phyloP scores from a whole-genome alignment of 164 flowering plant genomes.

The Sedum album region DNA sequence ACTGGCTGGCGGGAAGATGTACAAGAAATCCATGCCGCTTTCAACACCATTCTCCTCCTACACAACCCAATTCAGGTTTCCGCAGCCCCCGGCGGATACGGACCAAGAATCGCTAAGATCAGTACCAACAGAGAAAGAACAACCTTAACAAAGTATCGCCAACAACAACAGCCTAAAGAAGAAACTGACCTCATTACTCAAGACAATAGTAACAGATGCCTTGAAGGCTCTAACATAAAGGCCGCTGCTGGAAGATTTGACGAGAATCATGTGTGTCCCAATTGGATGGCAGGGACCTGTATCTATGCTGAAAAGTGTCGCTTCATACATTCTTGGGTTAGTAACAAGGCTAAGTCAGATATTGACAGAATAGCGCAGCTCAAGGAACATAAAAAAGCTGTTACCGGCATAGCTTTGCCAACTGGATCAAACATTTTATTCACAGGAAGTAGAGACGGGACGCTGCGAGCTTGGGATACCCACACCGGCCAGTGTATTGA shows the following conservation, averaged over 20 bases:
- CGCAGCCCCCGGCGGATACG: too few species aligned
- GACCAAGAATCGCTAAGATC: too few species aligned
- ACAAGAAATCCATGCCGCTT: background rate
- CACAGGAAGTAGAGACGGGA: conserved; percentile 22
- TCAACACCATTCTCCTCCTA: background rate
- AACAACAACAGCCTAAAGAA: background rate
- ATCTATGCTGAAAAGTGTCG: background rate
- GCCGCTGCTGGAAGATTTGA: background rate
- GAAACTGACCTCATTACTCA: background rate
- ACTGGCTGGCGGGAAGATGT: background rate
- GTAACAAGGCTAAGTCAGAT: background rate
- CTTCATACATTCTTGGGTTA: background rate
- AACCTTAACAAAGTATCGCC: background rate
- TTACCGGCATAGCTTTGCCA: conserved; percentile 22
- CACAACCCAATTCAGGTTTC: background rate
- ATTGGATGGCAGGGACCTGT: background rate
- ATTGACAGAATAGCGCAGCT: background rate
- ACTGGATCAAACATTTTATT: conserved; percentile 19
- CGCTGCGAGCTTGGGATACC: conserved; percentile 21
- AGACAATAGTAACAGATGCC: background rate
- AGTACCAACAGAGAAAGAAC: background rate
- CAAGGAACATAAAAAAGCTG: conserved; percentile 9
- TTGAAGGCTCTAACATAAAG: background rate
- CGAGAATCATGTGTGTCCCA: background rate
- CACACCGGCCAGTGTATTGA: conserved; percentile 20